A percentile compares a stretch with the other conserved stretches of the same genome.
phyloP scores from a whole-genome alignment of 305 asterid species.

The Fraxinus sp. region DNA sequence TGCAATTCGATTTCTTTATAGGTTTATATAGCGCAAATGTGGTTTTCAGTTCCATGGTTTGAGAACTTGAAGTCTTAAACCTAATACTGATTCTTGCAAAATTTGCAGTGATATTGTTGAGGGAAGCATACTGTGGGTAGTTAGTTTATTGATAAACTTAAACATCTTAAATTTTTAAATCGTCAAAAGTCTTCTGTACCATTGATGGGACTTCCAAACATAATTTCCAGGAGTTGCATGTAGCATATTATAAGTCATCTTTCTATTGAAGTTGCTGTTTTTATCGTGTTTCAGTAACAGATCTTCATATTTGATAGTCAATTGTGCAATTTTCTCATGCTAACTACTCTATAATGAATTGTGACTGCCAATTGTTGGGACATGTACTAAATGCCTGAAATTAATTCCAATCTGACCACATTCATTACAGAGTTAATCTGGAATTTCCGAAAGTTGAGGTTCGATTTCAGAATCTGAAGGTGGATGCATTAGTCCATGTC shows the following conservation, averaged over 20 bases:
- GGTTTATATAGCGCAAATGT: background rate
- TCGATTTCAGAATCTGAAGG: constrained; percentile 63
- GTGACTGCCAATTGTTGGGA: background rate
- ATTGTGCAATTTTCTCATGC: background rate
- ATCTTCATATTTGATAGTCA: background rate
- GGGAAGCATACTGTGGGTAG: background rate
- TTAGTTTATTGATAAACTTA: background rate
- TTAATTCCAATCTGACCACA: background rate
- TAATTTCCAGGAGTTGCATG: background rate
- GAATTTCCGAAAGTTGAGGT: constrained; percentile 72
- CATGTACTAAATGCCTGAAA: background rate
- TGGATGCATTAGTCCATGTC: constrained; percentile 63
- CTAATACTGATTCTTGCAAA: background rate
- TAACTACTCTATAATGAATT: background rate
- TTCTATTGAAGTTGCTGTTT: background rate
- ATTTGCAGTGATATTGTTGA: background rate
- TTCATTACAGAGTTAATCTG: constrained; percentile 51
- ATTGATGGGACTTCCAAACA: background rate
- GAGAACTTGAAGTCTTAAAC: background rate
- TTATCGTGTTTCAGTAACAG: background rate
- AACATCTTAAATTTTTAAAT: background rate
- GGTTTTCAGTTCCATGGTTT: background rate
- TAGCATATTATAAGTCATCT: background rate
- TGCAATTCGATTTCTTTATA: background rate
- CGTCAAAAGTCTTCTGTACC: background rate